These are phyloP conservation scores for Tricharina praecox DNA, from an alignment of 495 filamentous ascomycete genomes.

Conservation along the genomic window DNA sequence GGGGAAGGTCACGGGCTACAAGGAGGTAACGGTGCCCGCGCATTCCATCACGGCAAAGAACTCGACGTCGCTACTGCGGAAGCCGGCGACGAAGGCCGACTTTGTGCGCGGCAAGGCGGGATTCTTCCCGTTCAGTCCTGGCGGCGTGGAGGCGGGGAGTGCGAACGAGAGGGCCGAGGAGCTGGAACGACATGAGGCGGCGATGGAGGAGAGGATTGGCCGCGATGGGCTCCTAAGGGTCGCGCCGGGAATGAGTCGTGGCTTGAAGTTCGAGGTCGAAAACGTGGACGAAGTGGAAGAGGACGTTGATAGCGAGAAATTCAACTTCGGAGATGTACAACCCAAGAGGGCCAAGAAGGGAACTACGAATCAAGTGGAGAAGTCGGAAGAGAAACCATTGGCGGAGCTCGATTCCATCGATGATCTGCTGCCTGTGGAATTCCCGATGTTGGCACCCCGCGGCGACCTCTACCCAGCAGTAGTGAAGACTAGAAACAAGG, in stretches of 20 bases:
- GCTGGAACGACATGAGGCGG: constrained; percentile 16
- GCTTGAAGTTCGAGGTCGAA: constrained; percentile 54
- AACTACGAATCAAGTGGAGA: constrained; percentile 17
- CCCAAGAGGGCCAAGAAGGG: constrained; percentile 43
- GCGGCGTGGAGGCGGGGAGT: constrained; percentile 76
- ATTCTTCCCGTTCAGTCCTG: constrained; percentile 90
- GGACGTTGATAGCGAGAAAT: constrained; percentile 44
- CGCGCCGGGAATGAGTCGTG: constrained; percentile 67
- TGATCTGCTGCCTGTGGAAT: constrained; percentile 76
- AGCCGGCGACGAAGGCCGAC: constrained; percentile 73
- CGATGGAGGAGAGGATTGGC: constrained; percentile 25
- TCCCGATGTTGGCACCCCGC: constrained; percentile 78
- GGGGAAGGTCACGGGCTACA: constrained; percentile 83
- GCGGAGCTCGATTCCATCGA: constrained; percentile 61
- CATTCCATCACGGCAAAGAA: constrained; percentile 87
- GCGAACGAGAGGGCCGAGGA: constrained; percentile 31
- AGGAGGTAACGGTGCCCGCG: constrained; percentile 83
- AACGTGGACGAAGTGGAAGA: constrained; percentile 38
- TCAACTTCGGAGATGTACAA: constrained; percentile 30
- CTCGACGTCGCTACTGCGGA: constrained; percentile 75
- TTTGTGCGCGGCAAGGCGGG: constrained; percentile 91
- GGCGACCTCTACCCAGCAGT: constrained; percentile 43
- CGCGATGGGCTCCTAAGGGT: constrained; percentile 66
- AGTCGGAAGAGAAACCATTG: constrained; percentile 14
- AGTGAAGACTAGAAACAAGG: constrained; percentile 52